phyloP scores from a whole-genome alignment of 306 rosid genomes.

The Medicago ruthenica region DNA sequence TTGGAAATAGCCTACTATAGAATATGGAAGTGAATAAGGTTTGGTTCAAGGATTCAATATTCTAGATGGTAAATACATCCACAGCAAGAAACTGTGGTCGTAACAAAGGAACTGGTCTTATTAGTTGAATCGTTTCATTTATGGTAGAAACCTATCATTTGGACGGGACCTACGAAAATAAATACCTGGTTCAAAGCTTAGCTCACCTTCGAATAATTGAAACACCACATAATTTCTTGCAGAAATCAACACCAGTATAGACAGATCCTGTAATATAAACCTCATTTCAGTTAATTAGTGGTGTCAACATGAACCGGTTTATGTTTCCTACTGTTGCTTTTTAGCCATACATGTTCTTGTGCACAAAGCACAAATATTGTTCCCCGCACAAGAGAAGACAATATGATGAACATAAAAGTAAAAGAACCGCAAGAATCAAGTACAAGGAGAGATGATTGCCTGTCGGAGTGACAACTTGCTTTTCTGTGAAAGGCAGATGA shows the following conservation, averaged over 20 bases:
- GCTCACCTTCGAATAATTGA: constrained; percentile 97
- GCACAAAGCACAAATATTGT: constrained; percentile 29
- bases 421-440: constrained; percentile 5
- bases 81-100: constrained; percentile 25
- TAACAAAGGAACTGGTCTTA: constrained; percentile 26
- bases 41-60: constrained; percentile 30
- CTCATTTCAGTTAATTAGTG: constrained; percentile 27
- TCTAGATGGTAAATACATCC: constrained; percentile 1
- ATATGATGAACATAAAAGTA: constrained; percentile 32
- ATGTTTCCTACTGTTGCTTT: constrained; percentile 16
- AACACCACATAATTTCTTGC: constrained; percentile 96
- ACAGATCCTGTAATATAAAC: constrained; percentile 67
- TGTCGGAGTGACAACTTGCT: constrained; percentile 94
- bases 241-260: constrained; percentile 96
- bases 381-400: constrained; percentile 20
- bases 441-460: constrained; percentile 51
- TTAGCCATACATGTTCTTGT: constrained; percentile 9
- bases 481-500: constrained; percentile 95
- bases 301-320: constrained; percentile 15
- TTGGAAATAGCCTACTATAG: constrained; percentile 12
- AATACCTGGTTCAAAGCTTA: constrained; percentile 68
- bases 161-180: constrained; percentile 38
- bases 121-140: constrained; percentile 27
- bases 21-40: not conserved
- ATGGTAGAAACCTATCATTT: constrained; percentile 25